Base-by-base conservation (phyloP, 1,284 basidiomycete species). In the Sanghuangporus sanghuang region DNA sequence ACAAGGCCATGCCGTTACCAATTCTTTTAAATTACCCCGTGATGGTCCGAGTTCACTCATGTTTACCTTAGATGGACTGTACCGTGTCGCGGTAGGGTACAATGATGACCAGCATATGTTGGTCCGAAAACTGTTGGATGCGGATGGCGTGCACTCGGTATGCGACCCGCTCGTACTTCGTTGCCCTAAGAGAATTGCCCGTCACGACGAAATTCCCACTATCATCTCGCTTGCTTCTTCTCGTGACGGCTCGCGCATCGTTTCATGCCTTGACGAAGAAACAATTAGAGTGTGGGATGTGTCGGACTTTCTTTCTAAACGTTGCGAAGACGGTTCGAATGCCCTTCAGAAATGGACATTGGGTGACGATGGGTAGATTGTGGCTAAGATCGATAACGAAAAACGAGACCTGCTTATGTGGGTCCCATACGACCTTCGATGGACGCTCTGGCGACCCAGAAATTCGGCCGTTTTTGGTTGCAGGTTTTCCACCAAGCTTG, bases 211-310 rank as follows among this genome's bases (percentile, higher is more conserved):
- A n/a, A n/a, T n/a, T 23, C 2, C 1, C 23, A 23, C 23, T 23
- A 23, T 1, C 2, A 1, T 1, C 23, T 23, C 23, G 23, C 23
- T 23, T 23, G 23, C 23, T 23, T 23, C 23, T 2, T 23, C 23
- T n/a, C n/a, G 12, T 42, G 7, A 42, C 40, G 40, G 40, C n/a
- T 42, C 3, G 40, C 12, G 12, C 2, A 42, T 42, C n/a, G 40
- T 42, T 42, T 42, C 40, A 42, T 12, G 12, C 40, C 56, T 49
- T n/a, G 39, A 46, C 5, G 59, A 65, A 42, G 27, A 54, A 6
- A 68, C 63, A 5, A 46, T 67, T 27, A 58, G 66, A 36, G 36
- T 67, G 18, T 68, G 67, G 67, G 49, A 67, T 59, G 44, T 50
- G 18, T 27, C 16, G 3, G 48, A 27, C 48, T 3, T 50, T 27